Evolutionary conservation across 1,284 basidiomycete genomes (phyloP).

Genomic region (Phellinidium pouzarii): DNA sequence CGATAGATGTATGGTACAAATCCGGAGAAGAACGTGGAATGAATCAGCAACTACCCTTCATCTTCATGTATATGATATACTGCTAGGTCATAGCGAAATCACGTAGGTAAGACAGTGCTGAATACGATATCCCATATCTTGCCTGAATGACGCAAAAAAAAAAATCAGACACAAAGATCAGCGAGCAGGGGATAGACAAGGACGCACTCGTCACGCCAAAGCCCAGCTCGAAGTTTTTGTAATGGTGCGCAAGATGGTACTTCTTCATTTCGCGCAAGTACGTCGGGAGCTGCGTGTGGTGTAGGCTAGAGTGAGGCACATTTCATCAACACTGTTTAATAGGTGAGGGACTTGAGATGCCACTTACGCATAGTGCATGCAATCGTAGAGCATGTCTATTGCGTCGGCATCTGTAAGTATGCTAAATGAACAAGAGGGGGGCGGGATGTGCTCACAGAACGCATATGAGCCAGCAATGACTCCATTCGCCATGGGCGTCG

Average conservation of each 20-base stretch:
- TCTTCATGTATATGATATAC: too few relatives aligned
- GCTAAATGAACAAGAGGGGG: slow-evolving; percentile 14
- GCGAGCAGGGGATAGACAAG: neutral
- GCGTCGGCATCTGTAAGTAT: neutral
- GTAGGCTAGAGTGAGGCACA: slow-evolving; percentile 43
- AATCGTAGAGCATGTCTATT: slow-evolving; percentile 80
- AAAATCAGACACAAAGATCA: slow-evolving; percentile 2
- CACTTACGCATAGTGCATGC: slow-evolving; percentile 85
- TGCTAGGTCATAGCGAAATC: neutral
- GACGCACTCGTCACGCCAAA: slow-evolving; percentile 87
- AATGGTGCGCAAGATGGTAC: slow-evolving; percentile 98
- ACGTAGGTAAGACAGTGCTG: slow-evolving; percentile 58
- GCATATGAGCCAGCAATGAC: slow-evolving; percentile 88
- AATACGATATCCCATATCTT: slow-evolving; percentile 96
- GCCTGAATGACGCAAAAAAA: slow-evolving; percentile 33
- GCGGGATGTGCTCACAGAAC: slow-evolving; percentile 63
- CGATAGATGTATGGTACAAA: too few relatives aligned
- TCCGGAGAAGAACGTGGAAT: too few relatives aligned
- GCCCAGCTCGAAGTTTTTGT: slow-evolving; percentile 97
- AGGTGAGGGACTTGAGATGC: neutral
- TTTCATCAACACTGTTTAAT: slow-evolving; percentile 13
- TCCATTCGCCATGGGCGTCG: slow-evolving; percentile 82
- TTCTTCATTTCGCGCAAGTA: slow-evolving; percentile 93
- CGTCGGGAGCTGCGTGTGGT: slow-evolving; percentile 84
- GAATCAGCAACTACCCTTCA: too few relatives aligned